Percentiles rank a stretch among this genome's conserved stretches.
phyloP scores from a whole-genome alignment of 78 protist species.

The Anaeramoeba flamelloides region DNA sequence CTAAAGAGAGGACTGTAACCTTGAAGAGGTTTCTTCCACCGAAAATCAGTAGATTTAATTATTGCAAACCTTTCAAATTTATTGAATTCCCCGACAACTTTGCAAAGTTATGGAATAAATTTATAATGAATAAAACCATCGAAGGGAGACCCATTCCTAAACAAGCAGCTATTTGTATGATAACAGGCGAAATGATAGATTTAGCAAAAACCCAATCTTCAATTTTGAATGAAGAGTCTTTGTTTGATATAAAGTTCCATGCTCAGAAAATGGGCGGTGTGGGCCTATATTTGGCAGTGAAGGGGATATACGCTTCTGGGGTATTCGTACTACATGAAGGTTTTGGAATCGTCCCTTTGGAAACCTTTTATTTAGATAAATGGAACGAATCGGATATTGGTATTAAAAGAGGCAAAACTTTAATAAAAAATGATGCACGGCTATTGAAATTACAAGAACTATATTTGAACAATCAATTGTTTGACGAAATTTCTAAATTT shows the following conservation, averaged over 20 bases:
- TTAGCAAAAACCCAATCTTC: not conserved
- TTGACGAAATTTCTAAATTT: not conserved
- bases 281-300: not conserved
- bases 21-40: too few species aligned
- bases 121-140: not conserved
- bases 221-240: not conserved
- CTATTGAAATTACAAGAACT: not conserved
- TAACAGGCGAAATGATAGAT: not conserved
- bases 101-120: not conserved
- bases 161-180: not conserved
- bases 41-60: too few species aligned
- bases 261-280: not conserved
- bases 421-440: not conserved
- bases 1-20: too few species aligned
- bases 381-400: not conserved
- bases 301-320: not conserved
- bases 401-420: not conserved
- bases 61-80: not conserved
- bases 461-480: not conserved
- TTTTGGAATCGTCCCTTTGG: not conserved
- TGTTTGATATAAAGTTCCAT: not conserved
- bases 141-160: not conserved
- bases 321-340: not conserved
- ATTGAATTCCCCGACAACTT: not conserved
- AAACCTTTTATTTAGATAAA: not conserved